These are phyloP conservation scores for Lactarius evosmus DNA, from an alignment of 768 basidiomycete species.

Conservation along the genomic window DNA sequence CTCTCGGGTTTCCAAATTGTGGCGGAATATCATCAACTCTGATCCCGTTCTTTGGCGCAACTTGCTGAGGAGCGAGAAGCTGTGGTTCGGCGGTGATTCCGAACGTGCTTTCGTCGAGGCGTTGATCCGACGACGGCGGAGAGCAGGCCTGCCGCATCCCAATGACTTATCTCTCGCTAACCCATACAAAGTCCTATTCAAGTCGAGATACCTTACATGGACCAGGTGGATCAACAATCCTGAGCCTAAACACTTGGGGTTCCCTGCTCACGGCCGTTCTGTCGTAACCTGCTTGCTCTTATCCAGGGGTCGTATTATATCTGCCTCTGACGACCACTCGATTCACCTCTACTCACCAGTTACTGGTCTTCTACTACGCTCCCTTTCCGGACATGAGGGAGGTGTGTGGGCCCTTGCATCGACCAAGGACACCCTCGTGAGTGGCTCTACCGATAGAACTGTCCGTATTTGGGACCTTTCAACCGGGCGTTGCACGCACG, in stretches of 20 bases:
- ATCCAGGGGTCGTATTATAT: constrained; percentile 92
- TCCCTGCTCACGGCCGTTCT: constrained; percentile 82
- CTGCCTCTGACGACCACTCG: constrained; percentile 94
- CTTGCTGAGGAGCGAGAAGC: constrained; percentile 73
- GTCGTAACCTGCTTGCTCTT: constrained; percentile 97
- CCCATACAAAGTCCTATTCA: constrained; percentile 91
- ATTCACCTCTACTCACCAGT: constrained; percentile 93
- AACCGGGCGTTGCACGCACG: constrained; percentile 80
- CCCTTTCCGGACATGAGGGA: constrained; percentile 88
- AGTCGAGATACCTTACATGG: constrained; percentile 78
- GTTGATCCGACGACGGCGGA: constrained; percentile 59
- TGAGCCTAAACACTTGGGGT: constrained; percentile 72
- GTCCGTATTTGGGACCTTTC: constrained; percentile 88
- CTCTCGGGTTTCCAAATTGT: constrained; percentile 82
- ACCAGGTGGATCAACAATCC: constrained; percentile 76
- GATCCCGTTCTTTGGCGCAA: constrained; percentile 90
- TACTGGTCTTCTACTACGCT: constrained; percentile 69
- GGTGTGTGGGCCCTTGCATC: constrained; percentile 98
- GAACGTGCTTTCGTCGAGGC: constrained; percentile 77
- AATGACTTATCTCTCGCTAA: constrained; percentile 67
- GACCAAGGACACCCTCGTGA: constrained; percentile 83
- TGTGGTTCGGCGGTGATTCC: constrained; percentile 86
- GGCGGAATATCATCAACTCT: constrained; percentile 89
- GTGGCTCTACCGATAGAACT: constrained; percentile 90
- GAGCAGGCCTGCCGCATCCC: constrained; percentile 39